These are phyloP conservation scores for Nakaseomyces glabratus DNA, from an alignment of 1,139 yeast species.

Conservation along the genomic window DNA sequence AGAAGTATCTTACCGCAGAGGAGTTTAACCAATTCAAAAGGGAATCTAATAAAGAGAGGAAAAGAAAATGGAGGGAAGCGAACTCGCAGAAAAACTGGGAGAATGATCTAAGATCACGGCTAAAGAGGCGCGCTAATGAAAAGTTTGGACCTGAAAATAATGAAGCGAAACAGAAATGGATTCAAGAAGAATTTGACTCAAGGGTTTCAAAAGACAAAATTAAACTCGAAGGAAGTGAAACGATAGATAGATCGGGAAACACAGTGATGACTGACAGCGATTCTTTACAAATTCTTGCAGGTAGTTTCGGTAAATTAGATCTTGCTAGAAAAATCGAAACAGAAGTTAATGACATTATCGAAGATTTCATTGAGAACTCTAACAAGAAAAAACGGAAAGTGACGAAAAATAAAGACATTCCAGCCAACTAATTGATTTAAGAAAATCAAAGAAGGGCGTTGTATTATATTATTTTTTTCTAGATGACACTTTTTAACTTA, in stretches of 20 bases:
- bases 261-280: constrained; percentile 23
- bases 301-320: constrained; percentile 21
- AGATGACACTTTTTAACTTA: no score
- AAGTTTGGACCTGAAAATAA: constrained; percentile 57
- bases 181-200: constrained; percentile 59
- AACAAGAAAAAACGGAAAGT: constrained; percentile 10
- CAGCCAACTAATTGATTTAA: no score
- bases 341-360: constrained; percentile 16
- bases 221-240: constrained; percentile 7
- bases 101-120: constrained; percentile 72
- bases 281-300: constrained; percentile 25
- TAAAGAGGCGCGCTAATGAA: constrained; percentile 58
- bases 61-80: constrained; percentile 83
- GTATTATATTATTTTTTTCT: no score
- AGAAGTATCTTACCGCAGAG: constrained; percentile 31
- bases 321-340: constrained; percentile 25
- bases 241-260: constrained; percentile 7
- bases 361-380: constrained; percentile 12
- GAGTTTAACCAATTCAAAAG: constrained; percentile 54
- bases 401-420: neutral
- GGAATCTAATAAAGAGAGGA: constrained; percentile 60
- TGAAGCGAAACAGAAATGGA: constrained; percentile 60
- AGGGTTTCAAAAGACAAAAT: constrained; percentile 49
- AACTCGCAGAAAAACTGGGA: constrained; percentile 78
- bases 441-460: no score